Base-by-base conservation (phyloP, 306 rosid genomes). In the Cucurbita pepo region DNA sequence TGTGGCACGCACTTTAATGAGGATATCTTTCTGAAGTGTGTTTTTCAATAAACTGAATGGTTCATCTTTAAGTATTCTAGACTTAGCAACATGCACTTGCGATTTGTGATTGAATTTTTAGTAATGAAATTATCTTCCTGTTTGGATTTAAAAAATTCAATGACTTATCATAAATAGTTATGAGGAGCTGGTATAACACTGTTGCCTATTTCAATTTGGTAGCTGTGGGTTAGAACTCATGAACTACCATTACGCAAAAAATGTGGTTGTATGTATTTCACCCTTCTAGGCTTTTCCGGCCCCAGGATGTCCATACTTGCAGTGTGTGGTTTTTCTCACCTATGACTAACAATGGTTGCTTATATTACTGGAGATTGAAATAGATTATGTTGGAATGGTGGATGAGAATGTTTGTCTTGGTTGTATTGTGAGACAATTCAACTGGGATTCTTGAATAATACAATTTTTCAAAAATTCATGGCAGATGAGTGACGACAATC, bases 401-500 rank as follows among this genome's bases (percentile, higher is more conserved):
- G 40, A 22, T 66, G 14, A 0, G 44, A 57, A 22, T 56, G 43
- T 41, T 21, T 63, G 18, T 34, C 30, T 13, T 34, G 56, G 22
- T 22, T 48, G 15, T 59, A 75, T 19, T 37, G 16, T 19, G 37
- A 15, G 50, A 61, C 25, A 66, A 69, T 50, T 69, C 12, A 30
- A 34, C 45, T 69, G 1, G 14, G 41, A 71, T 81, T 59, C 51
- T 61, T 14, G 63, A 64, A 53, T 75, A 58, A 78, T 51, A 6
- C 19, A 16, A 79, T 1, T 19, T 54, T 82, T 67, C 18, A 21
- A 37, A 54, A 75, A 80, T 81, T 73, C 59, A 56, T 81, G 85
- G 80, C 91, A 95, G 99, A 95, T 95, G 99, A 89, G 97, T 69
- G 97, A 91, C 77, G 99, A 95, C 86, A 88, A 95, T 69, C 96